These are phyloP conservation scores for Talaromyces borbonicus DNA, from an alignment of 495 filamentous ascomycete genomes.

Conservation along the genomic window DNA sequence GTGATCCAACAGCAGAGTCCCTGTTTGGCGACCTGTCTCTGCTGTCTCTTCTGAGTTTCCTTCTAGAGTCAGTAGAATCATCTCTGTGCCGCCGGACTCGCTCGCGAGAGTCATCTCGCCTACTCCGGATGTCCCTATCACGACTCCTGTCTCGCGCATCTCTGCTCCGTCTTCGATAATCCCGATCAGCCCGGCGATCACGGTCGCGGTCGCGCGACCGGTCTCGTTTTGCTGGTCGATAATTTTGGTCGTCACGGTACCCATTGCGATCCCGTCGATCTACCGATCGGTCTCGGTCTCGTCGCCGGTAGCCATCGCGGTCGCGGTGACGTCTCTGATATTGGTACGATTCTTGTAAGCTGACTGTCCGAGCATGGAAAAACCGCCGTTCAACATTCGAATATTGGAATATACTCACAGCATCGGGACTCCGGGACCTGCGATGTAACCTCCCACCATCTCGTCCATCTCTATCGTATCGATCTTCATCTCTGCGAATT, in stretches of 20 bases:
- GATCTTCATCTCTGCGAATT: slow-evolving; percentile 65
- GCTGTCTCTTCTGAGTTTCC: slow-evolving; percentile 59
- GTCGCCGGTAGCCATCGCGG: slow-evolving; percentile 49
- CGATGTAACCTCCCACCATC: slow-evolving; percentile 53
- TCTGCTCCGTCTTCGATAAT: slow-evolving; percentile 55
- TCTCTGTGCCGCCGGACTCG: slow-evolving; percentile 58
- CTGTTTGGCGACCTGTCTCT: slow-evolving; percentile 41
- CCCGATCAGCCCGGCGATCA: slow-evolving; percentile 48
- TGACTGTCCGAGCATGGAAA: not conserved
- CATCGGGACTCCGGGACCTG: slow-evolving; percentile 64
- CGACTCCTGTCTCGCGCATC: slow-evolving; percentile 68
- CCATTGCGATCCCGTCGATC: slow-evolving; percentile 61
- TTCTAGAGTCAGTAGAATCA: slow-evolving; percentile 65
- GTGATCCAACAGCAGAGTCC: slow-evolving; percentile 32
- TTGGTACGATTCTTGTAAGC: not conserved
- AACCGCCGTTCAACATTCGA: not conserved
- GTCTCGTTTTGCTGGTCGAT: slow-evolving; percentile 50
- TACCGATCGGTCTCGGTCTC: slow-evolving; percentile 64
- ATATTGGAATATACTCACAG: slow-evolving; percentile 36
- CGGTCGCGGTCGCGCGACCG: slow-evolving; percentile 56
- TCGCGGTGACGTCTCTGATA: slow-evolving; percentile 51
- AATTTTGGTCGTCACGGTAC: slow-evolving; percentile 54
- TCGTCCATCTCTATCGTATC: slow-evolving; percentile 53
- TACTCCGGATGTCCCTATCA: slow-evolving; percentile 63
- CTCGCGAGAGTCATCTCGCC: slow-evolving; percentile 75